Conservation (phyloP, 257 asterid genomes). For the Anisodus acutangulus region DNA sequence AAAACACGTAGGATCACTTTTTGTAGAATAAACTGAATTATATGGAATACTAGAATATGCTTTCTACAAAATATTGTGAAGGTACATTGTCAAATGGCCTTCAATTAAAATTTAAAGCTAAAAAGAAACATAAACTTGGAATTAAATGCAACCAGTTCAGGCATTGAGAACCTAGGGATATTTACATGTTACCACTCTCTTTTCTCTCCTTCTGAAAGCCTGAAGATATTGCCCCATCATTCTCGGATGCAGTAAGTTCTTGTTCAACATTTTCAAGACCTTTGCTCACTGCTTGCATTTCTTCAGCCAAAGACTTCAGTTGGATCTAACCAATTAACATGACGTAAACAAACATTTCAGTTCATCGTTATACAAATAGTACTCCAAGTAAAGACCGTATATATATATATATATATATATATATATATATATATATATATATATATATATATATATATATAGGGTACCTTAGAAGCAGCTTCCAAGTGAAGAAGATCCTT, state of each 20-base stretch:
- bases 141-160: background rate
- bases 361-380: slow-evolving; percentile 28
- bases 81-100: background rate
- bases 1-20: background rate
- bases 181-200: slow-evolving; percentile 1
- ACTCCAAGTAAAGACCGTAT: slow-evolving; percentile 26
- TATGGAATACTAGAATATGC: background rate
- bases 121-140: background rate
- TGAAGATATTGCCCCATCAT: slow-evolving; percentile 80
- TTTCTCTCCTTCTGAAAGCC: slow-evolving; percentile 85
- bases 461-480: slow-evolving; percentile 88
- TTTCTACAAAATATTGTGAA: background rate
- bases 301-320: slow-evolving; percentile 96
- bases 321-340: slow-evolving; percentile 60
- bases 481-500: slow-evolving; percentile 92
- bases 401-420: background rate
- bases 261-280: slow-evolving; percentile 98
- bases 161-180: background rate
- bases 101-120: background rate
- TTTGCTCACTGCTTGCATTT: slow-evolving; percentile 98
- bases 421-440: background rate
- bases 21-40: background rate
- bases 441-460: background rate
- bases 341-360: slow-evolving; percentile 37
- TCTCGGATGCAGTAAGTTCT: slow-evolving; percentile 84